These are phyloP conservation scores for Pyrenophora graminea DNA, from an alignment of 2,329 filamentous ascomycete species.

Conservation along the genomic window DNA sequence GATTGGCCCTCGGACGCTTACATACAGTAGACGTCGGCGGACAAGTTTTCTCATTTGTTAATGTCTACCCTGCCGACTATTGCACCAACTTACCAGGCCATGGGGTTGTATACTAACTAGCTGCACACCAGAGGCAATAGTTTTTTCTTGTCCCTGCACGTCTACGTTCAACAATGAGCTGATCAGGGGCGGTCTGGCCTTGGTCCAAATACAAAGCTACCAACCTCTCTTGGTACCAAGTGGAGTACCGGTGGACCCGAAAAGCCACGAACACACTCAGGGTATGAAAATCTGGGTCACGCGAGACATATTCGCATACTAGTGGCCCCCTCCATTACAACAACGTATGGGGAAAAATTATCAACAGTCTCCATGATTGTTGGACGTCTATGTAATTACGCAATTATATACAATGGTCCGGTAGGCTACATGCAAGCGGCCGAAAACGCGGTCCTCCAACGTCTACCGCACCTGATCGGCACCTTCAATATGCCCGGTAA, in stretches of 20 bases:
- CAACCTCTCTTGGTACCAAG: conserved; percentile 9
- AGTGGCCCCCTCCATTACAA: background rate
- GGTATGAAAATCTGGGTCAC: conserved; percentile 16
- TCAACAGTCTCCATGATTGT: background rate
- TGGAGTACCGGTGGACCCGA: conserved; percentile 21
- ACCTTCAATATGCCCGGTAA: conserved; percentile 5
- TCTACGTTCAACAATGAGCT: conserved; percentile 10
- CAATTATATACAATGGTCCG: conserved; percentile 22
- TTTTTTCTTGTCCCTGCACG: conserved; percentile 11
- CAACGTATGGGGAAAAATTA: background rate
- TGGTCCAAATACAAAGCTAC: background rate
- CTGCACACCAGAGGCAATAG: conserved; percentile 5
- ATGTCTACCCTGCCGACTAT: conserved; percentile 4
- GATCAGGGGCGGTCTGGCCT: conserved; percentile 13
- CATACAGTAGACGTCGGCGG: conserved; percentile 7
- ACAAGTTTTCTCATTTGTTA: conserved; percentile 22
- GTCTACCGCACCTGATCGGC: conserved; percentile 11
- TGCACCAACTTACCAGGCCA: conserved; percentile 1
- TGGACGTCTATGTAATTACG: conserved; percentile 15
- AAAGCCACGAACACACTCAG: conserved; percentile 20
- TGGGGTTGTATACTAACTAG: conserved; percentile 5
- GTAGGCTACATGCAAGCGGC: conserved; percentile 24
- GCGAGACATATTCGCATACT: conserved; percentile 6
- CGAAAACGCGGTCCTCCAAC: conserved; percentile 18
- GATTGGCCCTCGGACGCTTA: conserved; percentile 23